Percentiles rank a stretch among this genome's conserved stretches.
Evolutionary conservation across 768 basidiomycete genomes (phyloP).

Genomic region (Serpula lacrymans): DNA sequence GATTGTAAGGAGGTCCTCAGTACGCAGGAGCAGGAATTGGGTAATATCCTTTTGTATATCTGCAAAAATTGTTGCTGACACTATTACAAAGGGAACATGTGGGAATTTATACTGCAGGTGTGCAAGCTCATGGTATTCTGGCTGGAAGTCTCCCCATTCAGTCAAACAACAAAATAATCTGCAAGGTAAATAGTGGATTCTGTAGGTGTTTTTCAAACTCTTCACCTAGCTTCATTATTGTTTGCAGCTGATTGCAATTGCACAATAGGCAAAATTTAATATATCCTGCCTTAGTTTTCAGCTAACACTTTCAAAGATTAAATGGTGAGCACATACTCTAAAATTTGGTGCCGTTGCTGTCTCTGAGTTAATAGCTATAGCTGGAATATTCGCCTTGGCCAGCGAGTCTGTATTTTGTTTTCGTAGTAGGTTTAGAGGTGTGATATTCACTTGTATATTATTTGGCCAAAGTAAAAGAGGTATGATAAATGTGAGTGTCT

Average conservation of each 20-base stretch:
- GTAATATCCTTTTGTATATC: slow-evolving; percentile 3
- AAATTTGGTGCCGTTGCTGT: slow-evolving; percentile 15
- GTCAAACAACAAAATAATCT: slow-evolving; percentile 14
- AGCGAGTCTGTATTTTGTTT: slow-evolving; percentile 14
- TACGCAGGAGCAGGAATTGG: slow-evolving; percentile 18
- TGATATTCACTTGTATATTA: slow-evolving; percentile 21
- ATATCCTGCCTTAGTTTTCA: too few relatives aligned
- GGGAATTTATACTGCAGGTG: slow-evolving; percentile 12
- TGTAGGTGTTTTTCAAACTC: slow-evolving; percentile 11
- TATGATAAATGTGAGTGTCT: slow-evolving; percentile 31
- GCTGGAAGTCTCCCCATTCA: slow-evolving; percentile 20
- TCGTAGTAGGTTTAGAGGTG: slow-evolving; percentile 21
- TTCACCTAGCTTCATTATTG: slow-evolving; percentile 8
- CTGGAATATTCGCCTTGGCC: slow-evolving; percentile 11
- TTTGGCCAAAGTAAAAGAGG: slow-evolving; percentile 19
- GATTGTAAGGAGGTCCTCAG: slow-evolving; percentile 10
- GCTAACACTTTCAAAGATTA: too few relatives aligned
- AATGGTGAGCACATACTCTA: slow-evolving; percentile 6
- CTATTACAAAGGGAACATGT: slow-evolving; percentile 9
- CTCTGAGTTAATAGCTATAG: slow-evolving; percentile 15
- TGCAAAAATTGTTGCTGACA: slow-evolving; percentile 14
- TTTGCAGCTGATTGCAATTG: slow-evolving; percentile 6
- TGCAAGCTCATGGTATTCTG: slow-evolving; percentile 11
- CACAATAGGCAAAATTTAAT: slow-evolving; percentile 3
- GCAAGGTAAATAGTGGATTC: slow-evolving; percentile 5